Evolutionary conservation across 345 rosid genomes (phyloP), one percentile per base, ranked within the genome.

Genomic region (Linum tenue): DNA sequence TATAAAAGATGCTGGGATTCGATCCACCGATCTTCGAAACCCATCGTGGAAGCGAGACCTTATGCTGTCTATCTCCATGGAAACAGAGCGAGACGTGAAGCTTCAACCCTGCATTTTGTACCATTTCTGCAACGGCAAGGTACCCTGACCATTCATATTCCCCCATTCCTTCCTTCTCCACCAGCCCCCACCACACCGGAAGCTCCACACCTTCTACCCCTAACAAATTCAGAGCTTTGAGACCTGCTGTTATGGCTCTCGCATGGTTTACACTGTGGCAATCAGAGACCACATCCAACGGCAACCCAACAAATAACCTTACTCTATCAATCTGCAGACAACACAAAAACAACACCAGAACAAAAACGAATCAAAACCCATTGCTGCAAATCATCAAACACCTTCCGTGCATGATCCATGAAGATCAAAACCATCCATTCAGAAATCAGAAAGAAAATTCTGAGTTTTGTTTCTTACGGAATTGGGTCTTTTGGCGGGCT

Each of bases 101-200:
- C 83, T 86, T 85, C 35, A 94, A 89, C 38, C 88, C 99, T 0
- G 78, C 80, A 40, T 81, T 80, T 61, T 78, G 76, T 63, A 94
- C 87, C 89, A 94, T 83, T 75, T 94, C 91, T 3, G 86, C 95
- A 11, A 94, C 78, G 0, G 83, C 70, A 17, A 94, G 87, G 79
- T 90, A 86, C 41, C 89, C 89, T 1, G 95, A 86, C 97, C 97
- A 92, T 2, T 90, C 73, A n/a, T 88, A 90, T 69, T 76, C 79
- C 1, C 92, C 97, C 73, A 76, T 76, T 48, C 79, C 81, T 77
- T 84, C 95, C 77, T 85, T 92, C 83, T 92, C 98, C n/a, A 67
- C 98, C 1, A 90, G 74, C 37, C 97, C 97, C 98, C 98, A 92
- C 84, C 94, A 92, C 15, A 90, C 73, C 0, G 96, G 96, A 66